phyloP scores from a whole-genome alignment of 148 eudicot species.

The Polygonum maritimum region DNA sequence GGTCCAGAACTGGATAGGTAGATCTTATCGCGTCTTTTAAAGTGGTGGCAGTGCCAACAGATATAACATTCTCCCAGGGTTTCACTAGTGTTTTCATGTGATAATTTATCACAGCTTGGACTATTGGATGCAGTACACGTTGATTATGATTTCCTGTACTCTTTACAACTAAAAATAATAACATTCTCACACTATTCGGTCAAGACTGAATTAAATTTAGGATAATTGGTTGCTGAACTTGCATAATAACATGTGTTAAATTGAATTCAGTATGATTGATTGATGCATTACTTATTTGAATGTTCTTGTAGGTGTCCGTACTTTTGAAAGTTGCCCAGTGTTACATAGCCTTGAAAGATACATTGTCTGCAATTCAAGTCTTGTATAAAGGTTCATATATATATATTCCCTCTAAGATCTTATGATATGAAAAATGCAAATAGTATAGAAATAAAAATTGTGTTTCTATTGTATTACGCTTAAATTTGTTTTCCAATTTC shows the following conservation, averaged over 20 bases:
- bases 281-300: neutral
- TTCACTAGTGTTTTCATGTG: too few relatives aligned
- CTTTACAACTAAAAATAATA: too few relatives aligned
- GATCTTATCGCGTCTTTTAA: neutral
- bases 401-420: neutral
- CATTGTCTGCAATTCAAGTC: constrained; percentile 50
- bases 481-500: neutral
- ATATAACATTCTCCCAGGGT: neutral
- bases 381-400: constrained; percentile 62
- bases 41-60: neutral
- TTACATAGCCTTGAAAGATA: constrained; percentile 33
- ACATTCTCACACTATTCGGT: too few relatives aligned
- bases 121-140: too few relatives aligned
- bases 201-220: too few relatives aligned
- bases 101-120: too few relatives aligned
- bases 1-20: too few relatives aligned
- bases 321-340: constrained; percentile 64
- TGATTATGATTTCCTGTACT: too few relatives aligned
- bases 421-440: neutral
- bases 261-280: neutral
- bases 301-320: constrained; percentile 40
- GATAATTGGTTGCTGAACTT: neutral
- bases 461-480: neutral
- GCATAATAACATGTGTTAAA: neutral
- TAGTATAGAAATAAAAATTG: neutral